Base-by-base conservation (phyloP, 345 rosid species). In the Ceriops decandra region DNA sequence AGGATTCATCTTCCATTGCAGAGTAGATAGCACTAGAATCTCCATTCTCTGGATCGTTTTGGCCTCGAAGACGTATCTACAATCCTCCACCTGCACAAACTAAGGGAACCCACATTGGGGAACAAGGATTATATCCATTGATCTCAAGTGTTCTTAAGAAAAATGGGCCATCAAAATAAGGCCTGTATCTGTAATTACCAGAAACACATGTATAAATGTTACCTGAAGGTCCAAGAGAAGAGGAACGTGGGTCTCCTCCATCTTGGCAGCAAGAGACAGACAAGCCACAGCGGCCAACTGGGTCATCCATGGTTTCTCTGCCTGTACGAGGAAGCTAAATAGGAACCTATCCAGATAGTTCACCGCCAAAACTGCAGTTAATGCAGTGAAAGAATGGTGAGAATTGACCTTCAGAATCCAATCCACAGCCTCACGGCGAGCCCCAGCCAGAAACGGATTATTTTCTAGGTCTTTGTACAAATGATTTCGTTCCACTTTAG, bases 31-130 rank as follows among this genome's bases (percentile, higher is more conserved):
- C 51, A 95, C 81, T 83, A 95, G 69, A 20, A 95, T 70, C 87
- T 95, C 99, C 97, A 95, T 95, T 83, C 90, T 87, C 79, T 95
- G 96, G 32, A 95, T 87, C 30, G 89, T 84, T 75, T 90, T 95
- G 13, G 96, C 90, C 68, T 95, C 91, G 53, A 95, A 95, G 52
- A 88, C 63, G 65, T 83, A 95, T 79, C 76, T 85, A 11, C 84
- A 72, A 20, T 83, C 95, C 76, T 81, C 96, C 49, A 88, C 96
- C 98, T 93, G 10, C 20, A 70, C 68, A 68, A 46, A 57, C 36
- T 6, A 51, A 62, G 54, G 31, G 57, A 58, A 66, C 74, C 68
- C 33, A 71, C 63, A 64, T 68, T 30, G 21, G 42, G 60, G 52
- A 63, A 61, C 49, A 60, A 52, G 56, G 15, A 13, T 13, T 42